Percentiles rank a stretch among this genome's conserved stretches.
Conservation (phyloP, 202 grass and related monocot species). For the Eragrostis tef region DNA sequence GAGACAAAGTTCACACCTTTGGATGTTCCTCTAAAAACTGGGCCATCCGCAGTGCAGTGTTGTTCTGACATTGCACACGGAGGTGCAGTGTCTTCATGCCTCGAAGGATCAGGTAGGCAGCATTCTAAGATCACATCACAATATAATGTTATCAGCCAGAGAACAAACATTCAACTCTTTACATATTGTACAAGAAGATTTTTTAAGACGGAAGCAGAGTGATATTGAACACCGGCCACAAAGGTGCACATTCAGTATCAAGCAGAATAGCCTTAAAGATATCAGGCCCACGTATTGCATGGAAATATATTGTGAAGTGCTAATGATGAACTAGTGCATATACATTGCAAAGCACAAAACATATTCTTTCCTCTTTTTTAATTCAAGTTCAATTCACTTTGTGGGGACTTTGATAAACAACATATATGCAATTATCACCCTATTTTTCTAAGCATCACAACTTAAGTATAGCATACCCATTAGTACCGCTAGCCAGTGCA, state of each 20-base stretch:
- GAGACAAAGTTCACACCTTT: slow-evolving; percentile 59
- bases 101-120: slow-evolving; percentile 87
- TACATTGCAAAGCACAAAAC: not conserved
- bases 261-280: not conserved
- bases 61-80: slow-evolving; percentile 95
- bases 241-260: not conserved
- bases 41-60: slow-evolving; percentile 90
- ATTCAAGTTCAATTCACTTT: slow-evolving; percentile 12
- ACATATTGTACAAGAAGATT: slow-evolving; percentile 29
- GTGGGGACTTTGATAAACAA: not conserved
- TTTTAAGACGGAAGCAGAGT: not conserved
- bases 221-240: not conserved
- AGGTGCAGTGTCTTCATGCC: slow-evolving; percentile 99
- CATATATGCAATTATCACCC: not conserved
- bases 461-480: not conserved
- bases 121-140: slow-evolving; percentile 72
- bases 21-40: slow-evolving; percentile 99
- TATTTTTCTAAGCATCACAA: slow-evolving; percentile 1
- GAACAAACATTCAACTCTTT: not conserved
- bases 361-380: not conserved
- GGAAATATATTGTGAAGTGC: not conserved
- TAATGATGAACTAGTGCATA: slow-evolving; percentile 7
- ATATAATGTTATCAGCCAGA: slow-evolving; percentile 33
- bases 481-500: not conserved
- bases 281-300: not conserved